A percentile compares a stretch with the other conserved stretches of the same genome.
These are phyloP conservation scores for Cruciata laevipes DNA, from an alignment of 257 asterid genomes.

Conservation along the genomic window DNA sequence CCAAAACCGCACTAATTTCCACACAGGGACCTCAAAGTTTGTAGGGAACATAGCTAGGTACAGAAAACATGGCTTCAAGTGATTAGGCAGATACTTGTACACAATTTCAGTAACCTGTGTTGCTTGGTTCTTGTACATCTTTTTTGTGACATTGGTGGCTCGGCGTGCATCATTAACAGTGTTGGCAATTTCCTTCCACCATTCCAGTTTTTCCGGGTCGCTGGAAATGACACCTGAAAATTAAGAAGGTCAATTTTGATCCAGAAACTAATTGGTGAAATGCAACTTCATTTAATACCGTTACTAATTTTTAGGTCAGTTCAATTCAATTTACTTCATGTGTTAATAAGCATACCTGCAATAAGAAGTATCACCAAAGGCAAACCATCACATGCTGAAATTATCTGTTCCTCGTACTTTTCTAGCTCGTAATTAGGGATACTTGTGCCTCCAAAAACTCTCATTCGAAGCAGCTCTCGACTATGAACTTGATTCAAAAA, in stretches of 20 bases:
- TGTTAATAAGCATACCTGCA: slow-evolving; percentile 14
- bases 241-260: no score
- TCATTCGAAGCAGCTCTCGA: slow-evolving; percentile 12
- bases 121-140: neutral
- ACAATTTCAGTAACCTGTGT: slow-evolving; percentile 8
- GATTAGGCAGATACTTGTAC: slow-evolving; percentile 18
- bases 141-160: neutral
- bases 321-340: no score
- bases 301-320: neutral
- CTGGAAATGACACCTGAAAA: neutral
- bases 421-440: neutral
- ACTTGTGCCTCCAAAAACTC: neutral
- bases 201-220: neutral
- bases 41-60: slow-evolving; percentile 10
- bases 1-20: slow-evolving; percentile 23
- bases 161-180: neutral
- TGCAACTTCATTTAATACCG: no score
- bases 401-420: neutral
- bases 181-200: slow-evolving; percentile 22
- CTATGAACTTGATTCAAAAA: neutral
- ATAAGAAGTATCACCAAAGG: slow-evolving; percentile 18
- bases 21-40: slow-evolving; percentile 1
- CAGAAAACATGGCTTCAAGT: slow-evolving; percentile 17
- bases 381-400: slow-evolving; percentile 4
- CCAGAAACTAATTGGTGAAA: no score